Evolutionary conservation across 768 basidiomycete genomes (phyloP).

Genomic region (Kwoniella sp.): DNA sequence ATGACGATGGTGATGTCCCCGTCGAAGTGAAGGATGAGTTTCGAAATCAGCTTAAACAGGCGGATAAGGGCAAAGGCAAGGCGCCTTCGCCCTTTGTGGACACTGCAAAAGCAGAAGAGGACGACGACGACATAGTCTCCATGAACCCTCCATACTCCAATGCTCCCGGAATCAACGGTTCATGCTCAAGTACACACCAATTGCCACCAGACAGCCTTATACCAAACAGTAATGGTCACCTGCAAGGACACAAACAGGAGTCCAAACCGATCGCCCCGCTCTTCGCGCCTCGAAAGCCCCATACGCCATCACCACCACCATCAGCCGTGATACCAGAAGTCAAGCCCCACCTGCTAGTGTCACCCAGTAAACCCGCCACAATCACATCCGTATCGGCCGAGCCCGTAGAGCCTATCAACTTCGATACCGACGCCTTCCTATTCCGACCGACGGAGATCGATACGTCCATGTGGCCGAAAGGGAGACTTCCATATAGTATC

Average conservation of each 20-base stretch:
- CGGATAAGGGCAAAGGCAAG: conserved; percentile 59
- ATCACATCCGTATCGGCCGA: conserved; percentile 40
- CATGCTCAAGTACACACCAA: conserved; percentile 30
- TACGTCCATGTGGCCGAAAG: conserved; percentile 47
- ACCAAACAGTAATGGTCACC: not conserved
- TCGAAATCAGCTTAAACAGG: conserved; percentile 15
- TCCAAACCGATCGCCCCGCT: conserved; percentile 29
- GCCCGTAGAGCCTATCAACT: conserved; percentile 46
- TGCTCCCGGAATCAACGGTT: conserved; percentile 37
- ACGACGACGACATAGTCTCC: conserved; percentile 39
- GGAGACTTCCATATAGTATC: conserved; percentile 52
- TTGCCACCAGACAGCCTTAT: conserved; percentile 25
- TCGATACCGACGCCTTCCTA: conserved; percentile 50
- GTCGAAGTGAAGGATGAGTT: not conserved
- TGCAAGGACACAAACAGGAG: not conserved
- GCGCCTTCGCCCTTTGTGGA: conserved; percentile 4
- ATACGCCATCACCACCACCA: conserved; percentile 9
- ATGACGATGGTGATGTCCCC: not conserved
- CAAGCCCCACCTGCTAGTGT: conserved; percentile 13
- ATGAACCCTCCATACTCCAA: conserved; percentile 26
- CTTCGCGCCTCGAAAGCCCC: conserved; percentile 14
- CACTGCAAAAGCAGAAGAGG: conserved; percentile 23
- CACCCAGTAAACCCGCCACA: conserved; percentile 11
- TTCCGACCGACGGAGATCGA: conserved; percentile 42
- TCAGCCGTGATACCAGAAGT: conserved; percentile 7